These are phyloP conservation scores for Bryoglossum gracile DNA, from an alignment of 495 filamentous ascomycete species.

Conservation along the genomic window DNA sequence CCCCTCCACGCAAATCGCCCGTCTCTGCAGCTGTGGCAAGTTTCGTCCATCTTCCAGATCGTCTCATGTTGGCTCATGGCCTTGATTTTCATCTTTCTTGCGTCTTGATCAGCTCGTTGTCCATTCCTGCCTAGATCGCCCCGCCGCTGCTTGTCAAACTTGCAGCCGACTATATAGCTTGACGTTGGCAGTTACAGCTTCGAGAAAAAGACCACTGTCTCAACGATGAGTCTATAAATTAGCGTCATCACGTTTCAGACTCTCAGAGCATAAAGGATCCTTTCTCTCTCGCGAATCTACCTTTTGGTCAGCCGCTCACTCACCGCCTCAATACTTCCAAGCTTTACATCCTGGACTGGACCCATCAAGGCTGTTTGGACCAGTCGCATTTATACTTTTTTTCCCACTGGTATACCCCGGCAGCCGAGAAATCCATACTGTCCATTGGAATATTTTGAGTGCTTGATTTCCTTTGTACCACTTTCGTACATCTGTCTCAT, in stretches of 20 bases:
- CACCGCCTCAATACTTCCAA: slow-evolving; percentile 13
- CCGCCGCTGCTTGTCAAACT: slow-evolving; percentile 2
- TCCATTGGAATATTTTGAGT: slow-evolving; percentile 3
- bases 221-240: slow-evolving; percentile 15
- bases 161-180: slow-evolving; percentile 1
- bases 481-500: slow-evolving; percentile 15
- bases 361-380: slow-evolving; percentile 5
- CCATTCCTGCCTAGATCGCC: background rate
- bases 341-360: slow-evolving; percentile 14
- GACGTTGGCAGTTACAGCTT: slow-evolving; percentile 5
- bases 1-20: background rate
- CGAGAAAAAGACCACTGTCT: slow-evolving; percentile 10
- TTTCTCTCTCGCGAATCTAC: background rate
- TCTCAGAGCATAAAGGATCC: slow-evolving; percentile 10
- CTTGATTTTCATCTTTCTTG: background rate
- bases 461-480: slow-evolving; percentile 21
- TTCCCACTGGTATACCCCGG: slow-evolving; percentile 6
- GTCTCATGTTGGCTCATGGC: slow-evolving; percentile 1
- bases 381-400: slow-evolving; percentile 6
- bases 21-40: slow-evolving; percentile 6
- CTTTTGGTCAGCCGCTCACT: slow-evolving; percentile 13
- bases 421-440: slow-evolving; percentile 2
- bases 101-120: background rate
- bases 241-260: slow-evolving; percentile 12
- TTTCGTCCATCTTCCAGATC: background rate